phyloP scores from a whole-genome alignment of 2,329 filamentous ascomycete genomes.

The Fusarium heterosporum region DNA sequence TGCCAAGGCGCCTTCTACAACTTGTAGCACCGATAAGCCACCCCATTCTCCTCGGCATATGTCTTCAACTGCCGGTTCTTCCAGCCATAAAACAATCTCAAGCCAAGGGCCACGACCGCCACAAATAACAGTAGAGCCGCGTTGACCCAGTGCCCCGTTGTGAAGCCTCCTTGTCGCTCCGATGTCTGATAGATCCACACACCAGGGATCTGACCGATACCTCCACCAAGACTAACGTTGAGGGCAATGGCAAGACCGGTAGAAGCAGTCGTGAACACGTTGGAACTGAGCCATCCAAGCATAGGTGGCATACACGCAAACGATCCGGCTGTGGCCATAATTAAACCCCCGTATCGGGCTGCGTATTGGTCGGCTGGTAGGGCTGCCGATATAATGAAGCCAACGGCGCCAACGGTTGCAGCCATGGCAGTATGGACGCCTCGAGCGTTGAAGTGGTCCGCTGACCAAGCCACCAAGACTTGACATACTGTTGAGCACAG shows the following conservation, averaged over 20 bases:
- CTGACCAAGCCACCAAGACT: constrained; percentile 65
- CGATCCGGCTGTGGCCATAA: constrained; percentile 73
- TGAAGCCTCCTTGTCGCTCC: constrained; percentile 71
- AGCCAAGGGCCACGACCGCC: constrained; percentile 62
- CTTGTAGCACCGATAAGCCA: constrained; percentile 56
- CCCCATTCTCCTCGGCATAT: constrained; percentile 48
- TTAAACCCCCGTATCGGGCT: constrained; percentile 75
- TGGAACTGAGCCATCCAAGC: constrained; percentile 77
- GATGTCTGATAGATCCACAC: constrained; percentile 79
- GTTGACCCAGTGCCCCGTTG: constrained; percentile 77
- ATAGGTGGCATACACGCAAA: constrained; percentile 78
- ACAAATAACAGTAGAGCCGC: constrained; percentile 70
- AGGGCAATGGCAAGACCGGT: constrained; percentile 77
- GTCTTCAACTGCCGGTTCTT: constrained; percentile 55
- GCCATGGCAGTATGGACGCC: constrained; percentile 58
- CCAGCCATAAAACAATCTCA: constrained; percentile 68
- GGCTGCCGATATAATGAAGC: constrained; percentile 71
- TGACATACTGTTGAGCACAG: constrained; percentile 50
- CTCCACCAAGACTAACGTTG: constrained; percentile 74
- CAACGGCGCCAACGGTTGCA: constrained; percentile 58
- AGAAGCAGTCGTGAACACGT: constrained; percentile 72
- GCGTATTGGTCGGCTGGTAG: constrained; percentile 70
- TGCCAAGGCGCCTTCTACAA: constrained; percentile 43
- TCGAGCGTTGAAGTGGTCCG: constrained; percentile 70
- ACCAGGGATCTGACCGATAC: constrained; percentile 76